Evolutionary conservation across 345 rosid genomes (phyloP).

Genomic region (Noccaea bulbosa): DNA sequence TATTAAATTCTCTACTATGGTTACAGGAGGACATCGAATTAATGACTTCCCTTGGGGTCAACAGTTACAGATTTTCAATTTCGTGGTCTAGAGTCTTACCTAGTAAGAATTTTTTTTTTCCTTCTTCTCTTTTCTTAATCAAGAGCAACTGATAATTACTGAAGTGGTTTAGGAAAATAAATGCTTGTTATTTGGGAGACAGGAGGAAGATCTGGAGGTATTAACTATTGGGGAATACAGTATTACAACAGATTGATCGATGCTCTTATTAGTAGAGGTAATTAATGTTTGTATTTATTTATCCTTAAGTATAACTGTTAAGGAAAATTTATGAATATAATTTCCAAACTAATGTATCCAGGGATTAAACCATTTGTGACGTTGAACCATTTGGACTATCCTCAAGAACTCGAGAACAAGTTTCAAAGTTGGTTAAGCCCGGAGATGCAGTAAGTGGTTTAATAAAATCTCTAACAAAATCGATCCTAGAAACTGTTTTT

Average conservation of each 20-base stretch:
- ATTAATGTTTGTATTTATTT: slow-evolving; percentile 14
- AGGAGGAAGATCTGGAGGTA: slow-evolving; percentile 73
- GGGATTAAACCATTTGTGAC: slow-evolving; percentile 81
- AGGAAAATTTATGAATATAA: background rate
- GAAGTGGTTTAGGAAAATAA: background rate
- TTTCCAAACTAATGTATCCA: slow-evolving; percentile 26
- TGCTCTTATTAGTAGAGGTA: slow-evolving; percentile 59
- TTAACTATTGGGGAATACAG: slow-evolving; percentile 61
- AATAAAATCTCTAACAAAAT: background rate
- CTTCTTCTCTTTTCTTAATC: background rate
- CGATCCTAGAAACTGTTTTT: background rate
- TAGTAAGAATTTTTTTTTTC: slow-evolving; percentile 46
- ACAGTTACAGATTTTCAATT: slow-evolving; percentile 77
- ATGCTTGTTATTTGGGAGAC: slow-evolving; percentile 7
- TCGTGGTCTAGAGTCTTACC: slow-evolving; percentile 86
- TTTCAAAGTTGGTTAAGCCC: slow-evolving; percentile 80
- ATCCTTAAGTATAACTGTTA: background rate
- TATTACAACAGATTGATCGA: slow-evolving; percentile 62
- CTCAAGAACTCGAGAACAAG: slow-evolving; percentile 75
- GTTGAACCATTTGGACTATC: slow-evolving; percentile 68
- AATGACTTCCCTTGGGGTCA: slow-evolving; percentile 64
- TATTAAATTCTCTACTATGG: background rate
- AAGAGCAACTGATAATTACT: background rate
- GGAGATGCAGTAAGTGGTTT: slow-evolving; percentile 53
- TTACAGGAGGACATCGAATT: slow-evolving; percentile 67